Percentiles rank a stretch among this genome's conserved stretches.
phyloP scores from a whole-genome alignment of 495 filamentous ascomycete genomes.

The Penicillium steckii region DNA sequence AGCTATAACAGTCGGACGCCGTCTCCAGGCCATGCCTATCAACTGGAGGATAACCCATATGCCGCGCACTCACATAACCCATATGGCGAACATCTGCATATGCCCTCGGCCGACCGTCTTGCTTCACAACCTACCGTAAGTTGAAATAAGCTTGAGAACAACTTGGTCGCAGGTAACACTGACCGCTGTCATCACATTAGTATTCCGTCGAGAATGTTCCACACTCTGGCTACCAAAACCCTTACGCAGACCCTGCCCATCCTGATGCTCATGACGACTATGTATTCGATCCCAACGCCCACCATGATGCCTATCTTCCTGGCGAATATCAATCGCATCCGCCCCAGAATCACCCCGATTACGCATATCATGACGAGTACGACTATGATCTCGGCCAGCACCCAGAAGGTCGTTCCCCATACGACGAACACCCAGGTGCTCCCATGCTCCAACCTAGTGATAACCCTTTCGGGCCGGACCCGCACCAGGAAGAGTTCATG shows the following conservation, averaged over 20 bases:
- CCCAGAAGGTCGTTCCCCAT: constrained; percentile 47
- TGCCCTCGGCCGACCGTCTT: constrained; percentile 69
- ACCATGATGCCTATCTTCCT: constrained; percentile 75
- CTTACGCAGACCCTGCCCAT: constrained; percentile 55
- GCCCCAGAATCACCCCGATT: constrained; percentile 69
- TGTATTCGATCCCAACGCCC: constrained; percentile 73
- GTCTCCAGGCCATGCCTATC: constrained; percentile 62
- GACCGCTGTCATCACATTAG: constrained; percentile 26
- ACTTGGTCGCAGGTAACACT: no score
- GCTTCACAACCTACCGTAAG: constrained; percentile 72
- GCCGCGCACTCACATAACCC: constrained; percentile 13
- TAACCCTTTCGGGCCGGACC: constrained; percentile 59
- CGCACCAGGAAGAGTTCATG: constrained; percentile 43
- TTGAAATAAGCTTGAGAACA: constrained; percentile 11
- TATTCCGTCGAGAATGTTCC: constrained; percentile 81
- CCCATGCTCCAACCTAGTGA: constrained; percentile 58
- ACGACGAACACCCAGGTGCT: constrained; percentile 50
- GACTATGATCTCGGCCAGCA: constrained; percentile 56
- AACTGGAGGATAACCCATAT: constrained; percentile 69
- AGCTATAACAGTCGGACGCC: constrained; percentile 42
- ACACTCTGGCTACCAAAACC: constrained; percentile 64
- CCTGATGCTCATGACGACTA: constrained; percentile 61
- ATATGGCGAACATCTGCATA: constrained; percentile 55
- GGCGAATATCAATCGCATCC: constrained; percentile 40
- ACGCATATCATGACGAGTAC: constrained; percentile 55